Evolutionary conservation across 768 basidiomycete species (phyloP).

Genomic region (Tylopilus balloui): DNA sequence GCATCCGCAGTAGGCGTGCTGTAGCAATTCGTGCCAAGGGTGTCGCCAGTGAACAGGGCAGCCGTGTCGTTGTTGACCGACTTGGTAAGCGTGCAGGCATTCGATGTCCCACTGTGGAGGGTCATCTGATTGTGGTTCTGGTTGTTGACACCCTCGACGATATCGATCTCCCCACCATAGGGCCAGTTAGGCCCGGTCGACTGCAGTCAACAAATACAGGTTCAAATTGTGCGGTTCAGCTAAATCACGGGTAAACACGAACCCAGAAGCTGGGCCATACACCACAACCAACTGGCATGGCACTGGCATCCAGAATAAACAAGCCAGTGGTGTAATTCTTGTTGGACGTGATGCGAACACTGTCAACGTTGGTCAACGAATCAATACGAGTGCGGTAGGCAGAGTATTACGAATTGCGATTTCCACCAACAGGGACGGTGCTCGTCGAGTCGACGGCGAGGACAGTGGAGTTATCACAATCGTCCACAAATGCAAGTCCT

Average conservation of each 20-base stretch:
- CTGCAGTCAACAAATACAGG: conserved; percentile 12
- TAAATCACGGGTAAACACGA: conserved; percentile 1
- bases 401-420: conserved; percentile 47
- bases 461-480: conserved; percentile 48
- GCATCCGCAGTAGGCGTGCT: conserved; percentile 38
- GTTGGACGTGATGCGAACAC: conserved; percentile 64
- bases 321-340: conserved; percentile 62
- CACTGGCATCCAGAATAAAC: conserved; percentile 67
- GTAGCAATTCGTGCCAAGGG: conserved; percentile 34
- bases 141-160: conserved; percentile 68
- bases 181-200: conserved; percentile 53
- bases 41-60: conserved; percentile 17
- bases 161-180: conserved; percentile 59
- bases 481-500: conserved; percentile 59
- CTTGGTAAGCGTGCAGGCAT: conserved; percentile 32
- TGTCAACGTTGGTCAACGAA: conserved; percentile 21
- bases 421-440: conserved; percentile 43
- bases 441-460: conserved; percentile 61
- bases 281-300: conserved; percentile 70
- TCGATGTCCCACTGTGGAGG: conserved; percentile 50
- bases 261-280: conserved; percentile 59
- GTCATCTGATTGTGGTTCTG: conserved; percentile 58
- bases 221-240: neutral
- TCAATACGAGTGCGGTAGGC: neutral
- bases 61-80: conserved; percentile 11